Percentiles rank a stretch among this genome's conserved stretches.
These are phyloP conservation scores for Ceratocystis diversiconidia DNA, from an alignment of 2,329 filamentous ascomycete genomes.

Conservation along the genomic window DNA sequence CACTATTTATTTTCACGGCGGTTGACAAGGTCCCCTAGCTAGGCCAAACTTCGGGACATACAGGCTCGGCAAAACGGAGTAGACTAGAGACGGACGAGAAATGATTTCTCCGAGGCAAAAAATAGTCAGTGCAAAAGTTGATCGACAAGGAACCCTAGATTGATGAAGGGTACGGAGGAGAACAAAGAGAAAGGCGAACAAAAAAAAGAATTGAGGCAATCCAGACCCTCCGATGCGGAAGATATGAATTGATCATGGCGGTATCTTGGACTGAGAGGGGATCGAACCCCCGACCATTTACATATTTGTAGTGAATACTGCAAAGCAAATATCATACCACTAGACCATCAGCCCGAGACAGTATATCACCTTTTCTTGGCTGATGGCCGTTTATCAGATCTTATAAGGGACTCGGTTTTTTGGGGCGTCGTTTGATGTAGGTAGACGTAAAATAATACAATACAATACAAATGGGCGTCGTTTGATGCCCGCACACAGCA, in stretches of 20 bases:
- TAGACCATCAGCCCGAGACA: conserved; percentile 18
- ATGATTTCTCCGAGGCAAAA: too few species aligned
- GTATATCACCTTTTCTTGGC: not conserved
- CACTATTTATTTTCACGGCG: not conserved
- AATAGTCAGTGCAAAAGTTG: too few species aligned
- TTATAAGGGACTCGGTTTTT: not conserved
- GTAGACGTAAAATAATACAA: too few species aligned
- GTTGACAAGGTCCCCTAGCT: not conserved
- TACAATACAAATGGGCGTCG: too few species aligned
- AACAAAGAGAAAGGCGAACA: not conserved
- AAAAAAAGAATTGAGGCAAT: not conserved
- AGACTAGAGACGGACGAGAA: not conserved
- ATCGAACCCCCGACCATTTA: conserved; percentile 19
- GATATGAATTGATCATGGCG: too few species aligned
- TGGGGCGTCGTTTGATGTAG: too few species aligned
- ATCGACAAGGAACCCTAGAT: too few species aligned
- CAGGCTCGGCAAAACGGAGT: not conserved
- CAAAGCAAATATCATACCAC: conserved; percentile 20
- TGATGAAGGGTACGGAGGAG: not conserved
- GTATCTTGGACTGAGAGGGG: conserved; percentile 18
- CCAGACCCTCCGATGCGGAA: not conserved
- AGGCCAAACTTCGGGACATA: not conserved
- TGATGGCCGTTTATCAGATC: not conserved
- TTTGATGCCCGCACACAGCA: too few species aligned
- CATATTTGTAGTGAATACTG: conserved; percentile 18